Conservation (phyloP, 768 basidiomycete species). For the Boletus huronensis region DNA sequence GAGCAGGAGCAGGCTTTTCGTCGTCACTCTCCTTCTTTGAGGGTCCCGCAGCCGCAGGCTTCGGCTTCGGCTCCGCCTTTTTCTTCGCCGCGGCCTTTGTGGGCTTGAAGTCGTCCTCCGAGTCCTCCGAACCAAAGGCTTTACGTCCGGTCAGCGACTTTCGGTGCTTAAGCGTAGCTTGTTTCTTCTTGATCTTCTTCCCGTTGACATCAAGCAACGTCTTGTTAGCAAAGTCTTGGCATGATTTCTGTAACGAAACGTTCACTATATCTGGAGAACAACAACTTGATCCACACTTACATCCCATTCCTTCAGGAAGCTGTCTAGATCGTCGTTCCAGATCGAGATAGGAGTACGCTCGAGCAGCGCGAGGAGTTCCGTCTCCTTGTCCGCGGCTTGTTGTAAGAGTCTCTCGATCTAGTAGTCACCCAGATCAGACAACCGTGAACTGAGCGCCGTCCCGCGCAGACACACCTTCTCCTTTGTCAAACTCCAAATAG, state of each 20-base stretch:
- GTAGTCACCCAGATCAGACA: constrained; percentile 5
- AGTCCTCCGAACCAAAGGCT: constrained; percentile 35
- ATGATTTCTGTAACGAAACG: constrained; percentile 34
- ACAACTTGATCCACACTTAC: constrained; percentile 42
- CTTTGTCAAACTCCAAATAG: constrained; percentile 90
- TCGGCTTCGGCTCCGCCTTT: constrained; percentile 29
- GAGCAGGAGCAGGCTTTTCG: constrained; percentile 23
- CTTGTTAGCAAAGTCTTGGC: constrained; percentile 43
- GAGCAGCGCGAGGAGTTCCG: constrained; percentile 73
- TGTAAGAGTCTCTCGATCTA: constrained; percentile 82
- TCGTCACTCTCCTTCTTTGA: constrained; percentile 47
- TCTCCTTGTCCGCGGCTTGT: constrained; percentile 80
- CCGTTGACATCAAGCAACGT: constrained; percentile 43
- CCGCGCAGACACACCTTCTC: constrained; percentile 62
- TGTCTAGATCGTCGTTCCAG: constrained; percentile 88
- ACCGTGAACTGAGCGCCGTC: neutral
- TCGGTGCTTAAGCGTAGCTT: constrained; percentile 50
- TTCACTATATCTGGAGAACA: neutral
- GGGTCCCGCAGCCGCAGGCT: constrained; percentile 33
- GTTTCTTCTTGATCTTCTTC: constrained; percentile 57
- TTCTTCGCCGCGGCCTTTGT: constrained; percentile 44
- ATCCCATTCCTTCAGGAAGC: constrained; percentile 81
- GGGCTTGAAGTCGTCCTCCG: constrained; percentile 57
- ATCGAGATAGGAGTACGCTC: constrained; percentile 75
- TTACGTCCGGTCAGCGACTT: constrained; percentile 47